phyloP scores from a whole-genome alignment of 305 asterid genomes.

The Rubia tinctorum region DNA sequence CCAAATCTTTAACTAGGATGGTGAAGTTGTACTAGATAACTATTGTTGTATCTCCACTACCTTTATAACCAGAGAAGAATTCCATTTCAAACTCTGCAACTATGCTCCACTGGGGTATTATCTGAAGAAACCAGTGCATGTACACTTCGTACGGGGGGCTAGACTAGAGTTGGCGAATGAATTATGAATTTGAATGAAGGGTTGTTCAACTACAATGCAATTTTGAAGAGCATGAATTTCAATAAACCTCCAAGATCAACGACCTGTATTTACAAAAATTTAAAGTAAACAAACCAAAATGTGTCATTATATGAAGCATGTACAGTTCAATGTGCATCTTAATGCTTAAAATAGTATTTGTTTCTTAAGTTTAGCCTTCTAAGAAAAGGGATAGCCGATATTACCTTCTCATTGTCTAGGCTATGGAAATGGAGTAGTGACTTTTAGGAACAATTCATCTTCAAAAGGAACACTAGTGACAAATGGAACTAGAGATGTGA shows the following conservation, averaged over 20 bases:
- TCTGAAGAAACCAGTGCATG: conserved; percentile 85
- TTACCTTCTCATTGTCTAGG: conserved; percentile 61
- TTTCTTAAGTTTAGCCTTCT: too few species aligned
- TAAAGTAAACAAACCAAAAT: too few species aligned
- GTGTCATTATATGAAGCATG: too few species aligned
- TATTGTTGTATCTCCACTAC: conserved; percentile 28
- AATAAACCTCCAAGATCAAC: conserved; percentile 70
- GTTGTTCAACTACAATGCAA: conserved; percentile 63
- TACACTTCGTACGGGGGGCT: conserved; percentile 38
- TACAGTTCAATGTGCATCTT: neutral
- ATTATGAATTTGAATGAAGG: conserved; percentile 82
- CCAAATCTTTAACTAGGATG: neutral
- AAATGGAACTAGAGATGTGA: conserved; percentile 67
- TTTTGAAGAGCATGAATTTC: conserved; percentile 70
- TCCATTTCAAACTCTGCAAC: conserved; percentile 85
- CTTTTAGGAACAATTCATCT: conserved; percentile 78
- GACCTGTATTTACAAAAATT: conserved; percentile 42
- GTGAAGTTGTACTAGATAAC: neutral
- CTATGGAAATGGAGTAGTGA: conserved; percentile 72
- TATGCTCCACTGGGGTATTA: conserved; percentile 71
- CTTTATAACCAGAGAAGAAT: conserved; percentile 54
- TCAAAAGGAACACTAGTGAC: conserved; percentile 85
- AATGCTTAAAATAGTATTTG: too few species aligned
- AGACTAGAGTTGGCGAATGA: conserved; percentile 54
- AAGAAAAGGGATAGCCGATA: neutral